Base-by-base conservation (phyloP, 225 moss, liverwort and hornwort genomes). In the Pseudoscleropodium purum region DNA sequence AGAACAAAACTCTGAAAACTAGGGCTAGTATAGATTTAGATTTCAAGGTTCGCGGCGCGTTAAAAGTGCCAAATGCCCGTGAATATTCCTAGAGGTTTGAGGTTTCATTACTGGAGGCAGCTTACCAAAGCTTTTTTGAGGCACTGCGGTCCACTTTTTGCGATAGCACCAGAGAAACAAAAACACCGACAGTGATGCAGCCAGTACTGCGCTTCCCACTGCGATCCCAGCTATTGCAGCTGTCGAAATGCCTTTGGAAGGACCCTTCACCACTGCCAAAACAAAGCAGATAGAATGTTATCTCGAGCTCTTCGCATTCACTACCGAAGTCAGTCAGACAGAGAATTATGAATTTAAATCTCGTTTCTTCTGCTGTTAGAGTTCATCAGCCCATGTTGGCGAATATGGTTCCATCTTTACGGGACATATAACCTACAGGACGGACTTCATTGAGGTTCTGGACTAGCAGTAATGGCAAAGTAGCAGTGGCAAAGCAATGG, bases 51-150 rank as follows among this genome's bases (percentile, higher is more conserved):
- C 21, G n/a, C 24, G 45, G 64, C 82, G 24, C 47, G 45, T 30
- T 81, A 3, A 60, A 41, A 30, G 41, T 5, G 63, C 23, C 45
- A 45, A 45, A 3, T 23, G 64, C 24, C 64, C 82, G 24, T 82
- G 68, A 69, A 54, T 29, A 27, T 37, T 52, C 47, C 11, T 23
- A 51, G 51, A 66, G 83, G 61, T 45, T 60, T 61, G 51, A 66
- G 83, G 61, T 45, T 60, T 61, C 60, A 43, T 59, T 65, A n/a
- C 61, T 41, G 54, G 34, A 65, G 37, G n/a, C n/a, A n/a, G n/a
- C 87, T 89, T 90, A 94, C 94, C 91, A 51, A 94, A 93, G 83
- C 92, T 94, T 90, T 83, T 89, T 56, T 51, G 73, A 45, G 94
- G 92, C 64, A 94, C 6, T 76, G 75, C 30, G 47, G 0, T 85